phyloP scores from a whole-genome alignment of 1,284 basidiomycete species.

The Flammula alnicola region DNA sequence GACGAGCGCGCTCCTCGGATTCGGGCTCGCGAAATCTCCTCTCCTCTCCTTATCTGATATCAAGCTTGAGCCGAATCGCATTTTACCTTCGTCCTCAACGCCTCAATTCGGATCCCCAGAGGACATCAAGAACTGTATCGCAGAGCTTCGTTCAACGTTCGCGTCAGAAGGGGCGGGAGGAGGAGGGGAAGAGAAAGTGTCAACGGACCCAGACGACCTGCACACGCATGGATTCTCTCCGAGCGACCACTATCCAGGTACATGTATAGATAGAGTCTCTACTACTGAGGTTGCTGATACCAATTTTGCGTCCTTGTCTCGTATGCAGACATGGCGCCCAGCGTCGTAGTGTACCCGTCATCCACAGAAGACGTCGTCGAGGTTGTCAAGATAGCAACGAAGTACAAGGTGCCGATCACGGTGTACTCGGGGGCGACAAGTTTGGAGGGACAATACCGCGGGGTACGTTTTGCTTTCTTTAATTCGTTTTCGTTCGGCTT shows the following conservation, averaged over 20 bases:
- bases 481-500: constrained; percentile 4
- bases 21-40: no score
- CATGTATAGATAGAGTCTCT: no score
- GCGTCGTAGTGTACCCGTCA: constrained; percentile 57
- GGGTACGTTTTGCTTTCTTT: constrained; percentile 44
- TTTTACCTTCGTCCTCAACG: no score
- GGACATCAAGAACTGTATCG: no score
- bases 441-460: constrained; percentile 69
- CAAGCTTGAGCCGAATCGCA: no score
- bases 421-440: constrained; percentile 75
- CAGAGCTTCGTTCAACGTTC: no score
- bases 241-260: constrained; percentile 63
- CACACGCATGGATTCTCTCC: constrained; percentile 60
- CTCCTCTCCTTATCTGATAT: no score
- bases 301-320: no score
- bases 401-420: constrained; percentile 72
- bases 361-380: constrained; percentile 72
- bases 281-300: no score
- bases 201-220: constrained; percentile 59
- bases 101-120: no score
- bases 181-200: constrained; percentile 48
- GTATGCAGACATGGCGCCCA: constrained; percentile 50
- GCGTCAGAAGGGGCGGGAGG: no score
- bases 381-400: constrained; percentile 67
- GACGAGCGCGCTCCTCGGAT: no score